Evolutionary conservation across 2,329 filamentous ascomycete species (phyloP).

Genomic region (Exophiala lecanii-corni): DNA sequence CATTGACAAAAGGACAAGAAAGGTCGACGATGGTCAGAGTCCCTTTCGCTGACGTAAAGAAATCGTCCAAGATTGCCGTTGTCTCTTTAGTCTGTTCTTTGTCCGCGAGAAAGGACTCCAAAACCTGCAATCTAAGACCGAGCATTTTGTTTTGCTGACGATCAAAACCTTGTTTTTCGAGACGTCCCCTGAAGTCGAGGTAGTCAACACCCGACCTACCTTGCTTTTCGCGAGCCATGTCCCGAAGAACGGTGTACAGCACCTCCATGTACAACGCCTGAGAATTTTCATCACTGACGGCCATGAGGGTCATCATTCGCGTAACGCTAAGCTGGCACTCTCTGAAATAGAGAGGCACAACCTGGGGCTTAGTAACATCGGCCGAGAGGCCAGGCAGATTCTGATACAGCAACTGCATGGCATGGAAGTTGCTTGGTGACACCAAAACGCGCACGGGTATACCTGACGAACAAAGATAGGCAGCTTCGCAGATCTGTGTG

Average conservation of each 20-base stretch:
- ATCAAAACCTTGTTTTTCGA: slow-evolving; percentile 40
- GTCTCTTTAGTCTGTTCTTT: slow-evolving; percentile 12
- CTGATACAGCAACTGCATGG: slow-evolving; percentile 41
- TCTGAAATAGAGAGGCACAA: slow-evolving; percentile 45
- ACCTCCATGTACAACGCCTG: slow-evolving; percentile 50
- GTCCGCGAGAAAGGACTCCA: slow-evolving; percentile 60
- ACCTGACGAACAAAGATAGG: slow-evolving; percentile 46
- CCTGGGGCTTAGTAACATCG: slow-evolving; percentile 34
- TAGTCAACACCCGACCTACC: slow-evolving; percentile 42
- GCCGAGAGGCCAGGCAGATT: slow-evolving; percentile 33
- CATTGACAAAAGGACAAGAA: slow-evolving; percentile 65
- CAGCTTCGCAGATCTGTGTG: slow-evolving; percentile 50
- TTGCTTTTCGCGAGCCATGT: slow-evolving; percentile 44
- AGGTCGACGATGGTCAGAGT: slow-evolving; percentile 65
- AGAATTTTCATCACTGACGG: slow-evolving; percentile 38
- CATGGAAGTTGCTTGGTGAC: slow-evolving; percentile 43
- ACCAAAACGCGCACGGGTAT: slow-evolving; percentile 51
- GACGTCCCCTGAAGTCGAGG: slow-evolving; percentile 35
- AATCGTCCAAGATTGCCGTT: slow-evolving; percentile 8
- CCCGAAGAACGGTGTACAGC: slow-evolving; percentile 46
- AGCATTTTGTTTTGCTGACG: slow-evolving; percentile 52
- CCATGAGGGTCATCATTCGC: slow-evolving; percentile 54
- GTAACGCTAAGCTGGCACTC: slow-evolving; percentile 48
- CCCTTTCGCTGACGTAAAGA: slow-evolving; percentile 39
- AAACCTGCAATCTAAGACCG: slow-evolving; percentile 54